phyloP scores from a whole-genome alignment of 1,284 basidiomycete genomes.

The Inonotus hispidus region DNA sequence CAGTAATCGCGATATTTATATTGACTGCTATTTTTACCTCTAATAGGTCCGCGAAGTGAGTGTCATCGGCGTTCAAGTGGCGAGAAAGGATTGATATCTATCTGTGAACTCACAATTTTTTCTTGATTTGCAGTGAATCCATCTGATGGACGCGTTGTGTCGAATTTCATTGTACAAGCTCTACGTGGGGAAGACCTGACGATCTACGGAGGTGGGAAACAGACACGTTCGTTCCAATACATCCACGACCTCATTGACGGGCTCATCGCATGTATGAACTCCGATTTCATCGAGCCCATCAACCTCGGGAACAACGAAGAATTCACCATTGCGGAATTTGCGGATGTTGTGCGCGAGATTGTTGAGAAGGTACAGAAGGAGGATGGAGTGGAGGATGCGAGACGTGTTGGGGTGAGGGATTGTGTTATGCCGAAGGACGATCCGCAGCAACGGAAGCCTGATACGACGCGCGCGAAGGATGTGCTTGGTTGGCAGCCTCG shows the following conservation, averaged over 20 bases:
- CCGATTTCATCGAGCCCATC: slow-evolving; percentile 83
- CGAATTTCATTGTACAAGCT: slow-evolving; percentile 97
- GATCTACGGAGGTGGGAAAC: slow-evolving; percentile 93
- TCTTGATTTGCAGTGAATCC: slow-evolving; percentile 74
- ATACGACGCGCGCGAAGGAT: slow-evolving; percentile 86
- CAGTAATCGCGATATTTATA: neutral
- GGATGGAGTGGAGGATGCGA: slow-evolving; percentile 56
- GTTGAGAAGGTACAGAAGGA: slow-evolving; percentile 86
- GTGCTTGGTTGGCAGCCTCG: slow-evolving; percentile 89
- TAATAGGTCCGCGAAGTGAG: slow-evolving; percentile 26
- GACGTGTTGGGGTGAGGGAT: slow-evolving; percentile 71
- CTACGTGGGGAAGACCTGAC: slow-evolving; percentile 94
- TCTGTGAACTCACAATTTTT: neutral
- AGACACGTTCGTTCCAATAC: slow-evolving; percentile 97
- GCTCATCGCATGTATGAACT: slow-evolving; percentile 91
- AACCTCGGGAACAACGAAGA: slow-evolving; percentile 95
- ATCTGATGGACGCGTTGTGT: slow-evolving; percentile 93
- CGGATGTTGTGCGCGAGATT: slow-evolving; percentile 81
- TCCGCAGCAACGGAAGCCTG: slow-evolving; percentile 89
- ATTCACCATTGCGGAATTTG: slow-evolving; percentile 91
- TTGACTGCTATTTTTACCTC: neutral
- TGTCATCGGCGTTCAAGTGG: slow-evolving; percentile 5
- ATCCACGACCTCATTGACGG: slow-evolving; percentile 80
- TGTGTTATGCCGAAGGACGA: slow-evolving; percentile 90
- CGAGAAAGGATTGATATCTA: neutral